Conservation (phyloP, 2,329 filamentous ascomycete species). For the Coniosporium tulheliwenetii region DNA sequence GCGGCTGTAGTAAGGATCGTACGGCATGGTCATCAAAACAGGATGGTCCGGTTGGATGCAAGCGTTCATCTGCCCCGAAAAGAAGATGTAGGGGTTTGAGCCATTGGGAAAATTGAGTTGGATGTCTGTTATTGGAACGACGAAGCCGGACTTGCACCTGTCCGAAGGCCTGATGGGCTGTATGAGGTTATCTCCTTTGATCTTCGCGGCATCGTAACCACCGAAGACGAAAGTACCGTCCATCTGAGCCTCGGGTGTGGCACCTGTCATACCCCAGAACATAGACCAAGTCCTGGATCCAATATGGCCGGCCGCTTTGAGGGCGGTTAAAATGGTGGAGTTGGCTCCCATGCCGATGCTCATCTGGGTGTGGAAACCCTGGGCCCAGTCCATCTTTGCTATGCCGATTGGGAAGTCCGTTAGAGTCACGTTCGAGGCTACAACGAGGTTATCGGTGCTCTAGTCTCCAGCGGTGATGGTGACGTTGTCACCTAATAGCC, state of each 20-base stretch:
- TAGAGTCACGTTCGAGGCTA: no score
- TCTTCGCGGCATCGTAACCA: conserved; percentile 14
- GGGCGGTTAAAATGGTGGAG: conserved; percentile 11
- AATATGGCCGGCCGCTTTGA: conserved; percentile 8
- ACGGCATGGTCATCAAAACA: no score
- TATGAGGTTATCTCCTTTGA: conserved; percentile 9
- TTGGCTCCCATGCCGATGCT: conserved; percentile 11
- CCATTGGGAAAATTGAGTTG: conserved; percentile 13
- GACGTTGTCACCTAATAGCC: no score
- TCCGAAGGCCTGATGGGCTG: conserved; percentile 1
- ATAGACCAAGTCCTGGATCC: conserved; percentile 11
- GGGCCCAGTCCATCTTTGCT: conserved; percentile 5
- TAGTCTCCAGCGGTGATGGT: no score
- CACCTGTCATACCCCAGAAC: conserved; percentile 11
- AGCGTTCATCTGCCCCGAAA: no score
- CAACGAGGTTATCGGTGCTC: no score
- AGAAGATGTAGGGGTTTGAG: no score
- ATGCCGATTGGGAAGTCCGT: conserved; percentile 1
- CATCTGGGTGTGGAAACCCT: conserved; percentile 3
- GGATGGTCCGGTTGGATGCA: no score
- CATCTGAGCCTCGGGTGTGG: conserved; percentile 5
- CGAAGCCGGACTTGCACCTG: conserved; percentile 8
- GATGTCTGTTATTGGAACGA: conserved; percentile 10
- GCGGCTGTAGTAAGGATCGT: no score
- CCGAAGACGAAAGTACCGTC: conserved; percentile 14